Evolutionary conservation across 2,329 filamentous ascomycete genomes (phyloP).

Genomic region (Thielaviopsis euricoi): DNA sequence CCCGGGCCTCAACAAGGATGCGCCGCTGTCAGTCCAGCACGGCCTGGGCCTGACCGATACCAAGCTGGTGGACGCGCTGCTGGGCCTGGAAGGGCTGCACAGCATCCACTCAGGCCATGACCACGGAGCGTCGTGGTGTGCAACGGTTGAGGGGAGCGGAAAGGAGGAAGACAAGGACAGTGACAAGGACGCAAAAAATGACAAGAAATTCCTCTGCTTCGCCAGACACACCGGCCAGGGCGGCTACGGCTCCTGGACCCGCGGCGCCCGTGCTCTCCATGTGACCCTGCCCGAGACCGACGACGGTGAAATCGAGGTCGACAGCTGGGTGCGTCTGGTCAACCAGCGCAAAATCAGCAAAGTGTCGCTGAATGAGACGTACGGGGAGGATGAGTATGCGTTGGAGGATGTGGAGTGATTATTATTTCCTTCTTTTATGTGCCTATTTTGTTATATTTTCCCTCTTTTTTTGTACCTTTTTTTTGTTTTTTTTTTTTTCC

Average conservation of each 20-base stretch:
- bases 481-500: background rate
- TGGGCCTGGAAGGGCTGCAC: constrained; percentile 28
- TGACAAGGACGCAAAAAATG: constrained; percentile 23
- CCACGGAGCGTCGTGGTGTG: constrained; percentile 33
- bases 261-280: constrained; percentile 39
- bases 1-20: constrained; percentile 17
- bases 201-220: constrained; percentile 29
- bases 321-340: constrained; percentile 47
- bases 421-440: too few species aligned
- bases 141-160: background rate
- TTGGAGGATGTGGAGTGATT: constrained; percentile 1
- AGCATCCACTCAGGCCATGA: constrained; percentile 40
- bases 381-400: constrained; percentile 37
- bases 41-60: constrained; percentile 23
- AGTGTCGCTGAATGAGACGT: constrained; percentile 42
- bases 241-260: constrained; percentile 48
- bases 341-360: constrained; percentile 32
- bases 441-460: background rate
- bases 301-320: constrained; percentile 22
- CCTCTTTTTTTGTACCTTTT: background rate
- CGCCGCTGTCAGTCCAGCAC: constrained; percentile 18
- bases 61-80: constrained; percentile 34
- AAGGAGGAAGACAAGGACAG: background rate
- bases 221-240: constrained; percentile 54
- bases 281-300: background rate